Conservation (phyloP, 345 rosid genomes). For the Sonneratia caseolaris region DNA sequence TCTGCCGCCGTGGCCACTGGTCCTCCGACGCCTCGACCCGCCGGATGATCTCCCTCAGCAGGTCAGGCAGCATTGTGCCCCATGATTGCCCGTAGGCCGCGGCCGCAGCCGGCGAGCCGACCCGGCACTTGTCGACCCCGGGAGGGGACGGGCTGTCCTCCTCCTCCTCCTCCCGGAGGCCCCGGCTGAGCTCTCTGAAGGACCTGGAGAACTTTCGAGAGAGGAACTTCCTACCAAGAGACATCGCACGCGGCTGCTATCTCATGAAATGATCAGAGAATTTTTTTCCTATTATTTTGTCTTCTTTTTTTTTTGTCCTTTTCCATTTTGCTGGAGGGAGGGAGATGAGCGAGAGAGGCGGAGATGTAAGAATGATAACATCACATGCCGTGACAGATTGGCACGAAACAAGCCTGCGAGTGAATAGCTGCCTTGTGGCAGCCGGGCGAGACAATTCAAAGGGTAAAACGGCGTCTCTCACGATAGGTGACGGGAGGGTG, state of each 20-base stretch:
- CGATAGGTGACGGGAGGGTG: too few species aligned
- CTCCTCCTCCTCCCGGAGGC: neutral
- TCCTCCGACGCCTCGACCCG: neutral
- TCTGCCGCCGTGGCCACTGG: neutral
- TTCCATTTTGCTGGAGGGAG: too few species aligned
- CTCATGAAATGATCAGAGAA: neutral
- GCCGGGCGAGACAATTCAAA: too few species aligned
- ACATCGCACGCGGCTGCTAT: neutral
- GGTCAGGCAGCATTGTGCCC: neutral
- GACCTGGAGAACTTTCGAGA: conserved; percentile 1
- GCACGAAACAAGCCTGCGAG: too few species aligned
- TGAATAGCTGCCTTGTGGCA: too few species aligned
- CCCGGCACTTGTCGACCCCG: neutral
- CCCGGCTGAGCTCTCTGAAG: conserved; percentile 2
- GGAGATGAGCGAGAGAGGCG: too few species aligned
- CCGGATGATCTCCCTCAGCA: conserved; percentile 5
- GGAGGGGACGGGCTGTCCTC: neutral
- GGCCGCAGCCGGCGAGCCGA: neutral
- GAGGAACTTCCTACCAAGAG: conserved; percentile 8
- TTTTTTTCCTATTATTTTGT: too few species aligned
- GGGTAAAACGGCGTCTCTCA: too few species aligned
- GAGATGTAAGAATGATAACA: too few species aligned
- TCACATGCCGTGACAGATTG: too few species aligned
- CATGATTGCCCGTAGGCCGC: conserved; percentile 8
- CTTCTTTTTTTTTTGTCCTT: too few species aligned